Percentiles rank a stretch among this genome's conserved stretches.
These are phyloP conservation scores for Halteria grandinella DNA, from an alignment of 73 alveolate species.

Conservation along the genomic window DNA sequence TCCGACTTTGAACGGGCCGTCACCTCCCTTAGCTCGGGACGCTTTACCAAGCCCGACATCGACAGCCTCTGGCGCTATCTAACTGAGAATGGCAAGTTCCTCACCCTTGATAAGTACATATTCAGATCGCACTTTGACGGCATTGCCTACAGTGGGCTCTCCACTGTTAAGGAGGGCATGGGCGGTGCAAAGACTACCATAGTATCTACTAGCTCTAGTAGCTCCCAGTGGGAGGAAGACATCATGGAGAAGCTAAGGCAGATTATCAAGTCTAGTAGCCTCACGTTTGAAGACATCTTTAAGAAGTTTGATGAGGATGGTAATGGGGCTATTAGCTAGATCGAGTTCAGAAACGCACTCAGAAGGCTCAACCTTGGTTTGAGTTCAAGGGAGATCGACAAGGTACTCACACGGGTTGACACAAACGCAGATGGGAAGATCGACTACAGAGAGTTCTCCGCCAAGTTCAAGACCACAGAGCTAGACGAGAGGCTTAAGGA, in stretches of 20 bases:
- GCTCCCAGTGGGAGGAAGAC: constrained; percentile 49
- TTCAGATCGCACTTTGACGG: constrained; percentile 48
- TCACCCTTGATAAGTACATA: constrained; percentile 23
- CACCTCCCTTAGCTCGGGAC: constrained; percentile 61
- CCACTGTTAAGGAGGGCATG: constrained; percentile 43
- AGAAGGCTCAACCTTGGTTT: constrained; percentile 78
- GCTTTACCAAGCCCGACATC: constrained; percentile 69
- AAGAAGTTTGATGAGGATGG: constrained; percentile 76
- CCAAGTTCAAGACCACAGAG: constrained; percentile 73
- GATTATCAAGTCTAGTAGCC: constrained; percentile 59
- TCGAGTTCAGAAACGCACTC: constrained; percentile 89
- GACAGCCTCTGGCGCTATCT: constrained; percentile 65
- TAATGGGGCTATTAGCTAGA: constrained; percentile 70
- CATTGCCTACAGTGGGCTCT: constrained; percentile 47
- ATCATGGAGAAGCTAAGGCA: constrained; percentile 69
- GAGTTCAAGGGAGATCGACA: constrained; percentile 80
- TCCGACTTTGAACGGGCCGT: constrained; percentile 69
- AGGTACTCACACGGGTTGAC: constrained; percentile 68
- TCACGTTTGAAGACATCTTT: constrained; percentile 64
- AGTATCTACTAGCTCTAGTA: constrained; percentile 13
- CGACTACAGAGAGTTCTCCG: constrained; percentile 80
- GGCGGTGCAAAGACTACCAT: constrained; percentile 56
- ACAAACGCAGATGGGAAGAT: constrained; percentile 77
- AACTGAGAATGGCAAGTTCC: constrained; percentile 49
- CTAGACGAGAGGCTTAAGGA: constrained; percentile 67